Percentiles rank a stretch among this genome's conserved stretches.
Evolutionary conservation across 805 yeast species (phyloP).

Genomic region (Nadsonia fulvescens): DNA sequence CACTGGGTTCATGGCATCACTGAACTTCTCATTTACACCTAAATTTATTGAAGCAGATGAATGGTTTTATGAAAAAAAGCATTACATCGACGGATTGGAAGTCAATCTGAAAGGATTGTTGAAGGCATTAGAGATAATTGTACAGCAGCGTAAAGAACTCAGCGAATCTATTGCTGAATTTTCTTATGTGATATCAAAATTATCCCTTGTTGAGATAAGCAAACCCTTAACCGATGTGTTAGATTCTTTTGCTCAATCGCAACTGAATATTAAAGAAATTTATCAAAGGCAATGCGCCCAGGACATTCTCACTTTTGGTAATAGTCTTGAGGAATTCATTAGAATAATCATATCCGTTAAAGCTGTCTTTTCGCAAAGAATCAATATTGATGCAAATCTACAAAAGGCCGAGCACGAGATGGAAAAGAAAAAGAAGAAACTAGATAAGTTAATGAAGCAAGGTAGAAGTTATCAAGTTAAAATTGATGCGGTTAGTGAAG

Average conservation of each 20-base stretch:
- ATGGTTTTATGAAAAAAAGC: slow-evolving; percentile 52
- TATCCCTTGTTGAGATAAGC: slow-evolving; percentile 63
- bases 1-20: slow-evolving; percentile 50
- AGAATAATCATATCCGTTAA: slow-evolving; percentile 61
- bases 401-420: slow-evolving; percentile 29
- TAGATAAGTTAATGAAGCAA: slow-evolving; percentile 28
- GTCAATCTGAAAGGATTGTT: slow-evolving; percentile 47
- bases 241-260: slow-evolving; percentile 52
- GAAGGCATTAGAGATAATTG: slow-evolving; percentile 54
- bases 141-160: slow-evolving; percentile 60
- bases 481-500: slow-evolving; percentile 36
- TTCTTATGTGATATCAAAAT: slow-evolving; percentile 32
- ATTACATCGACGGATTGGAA: slow-evolving; percentile 55
- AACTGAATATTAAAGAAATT: slow-evolving; percentile 50
- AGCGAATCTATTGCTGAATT: slow-evolving; percentile 53
- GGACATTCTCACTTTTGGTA: slow-evolving; percentile 72
- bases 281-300: slow-evolving; percentile 65
- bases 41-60: slow-evolving; percentile 65
- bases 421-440: slow-evolving; percentile 26
- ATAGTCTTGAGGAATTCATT: slow-evolving; percentile 74
- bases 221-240: slow-evolving; percentile 46
- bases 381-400: slow-evolving; percentile 32
- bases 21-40: slow-evolving; percentile 46
- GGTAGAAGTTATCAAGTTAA: slow-evolving; percentile 46
- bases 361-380: slow-evolving; percentile 56